A percentile compares a stretch with the other conserved stretches of the same genome.
These are phyloP conservation scores for Trichophyton equinum DNA, from an alignment of 2,329 filamentous ascomycete genomes.

Conservation along the genomic window DNA sequence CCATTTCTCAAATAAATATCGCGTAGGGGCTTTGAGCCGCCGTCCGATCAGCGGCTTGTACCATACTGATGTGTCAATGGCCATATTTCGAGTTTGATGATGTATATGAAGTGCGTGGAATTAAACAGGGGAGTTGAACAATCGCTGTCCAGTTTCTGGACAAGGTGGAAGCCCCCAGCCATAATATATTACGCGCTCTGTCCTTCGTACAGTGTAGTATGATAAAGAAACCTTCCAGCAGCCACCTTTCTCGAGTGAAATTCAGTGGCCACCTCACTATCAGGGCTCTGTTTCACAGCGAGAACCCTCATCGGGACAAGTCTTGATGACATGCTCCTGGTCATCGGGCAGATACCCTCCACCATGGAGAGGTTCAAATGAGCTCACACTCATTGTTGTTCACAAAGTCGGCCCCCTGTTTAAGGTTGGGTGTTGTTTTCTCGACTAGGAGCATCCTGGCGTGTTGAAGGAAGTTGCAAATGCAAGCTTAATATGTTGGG, in stretches of 20 bases:
- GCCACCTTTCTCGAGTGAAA: background rate
- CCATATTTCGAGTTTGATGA: background rate
- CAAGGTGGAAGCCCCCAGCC: background rate
- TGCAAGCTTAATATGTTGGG: background rate
- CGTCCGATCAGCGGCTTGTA: conserved; percentile 3
- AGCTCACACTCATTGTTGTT: background rate
- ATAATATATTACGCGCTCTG: background rate
- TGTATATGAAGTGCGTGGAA: background rate
- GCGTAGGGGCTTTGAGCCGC: conserved; percentile 1
- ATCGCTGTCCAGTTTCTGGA: background rate
- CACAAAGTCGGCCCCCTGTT: background rate
- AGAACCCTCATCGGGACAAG: background rate
- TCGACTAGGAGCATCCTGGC: background rate
- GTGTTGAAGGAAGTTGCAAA: background rate
- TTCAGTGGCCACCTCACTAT: background rate
- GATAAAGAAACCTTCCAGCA: background rate
- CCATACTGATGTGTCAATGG: conserved; percentile 3
- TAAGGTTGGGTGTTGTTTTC: background rate
- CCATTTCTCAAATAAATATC: conserved; percentile 3
- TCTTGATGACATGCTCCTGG: background rate
- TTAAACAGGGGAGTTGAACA: background rate
- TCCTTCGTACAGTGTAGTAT: too few species aligned
- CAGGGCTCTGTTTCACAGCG: background rate
- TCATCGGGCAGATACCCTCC: background rate
- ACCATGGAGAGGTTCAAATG: background rate